Percentiles rank a stretch among this genome's conserved stretches.
Conservation (phyloP, 176 grass and related monocot genomes). For the Bromus sterilis region DNA sequence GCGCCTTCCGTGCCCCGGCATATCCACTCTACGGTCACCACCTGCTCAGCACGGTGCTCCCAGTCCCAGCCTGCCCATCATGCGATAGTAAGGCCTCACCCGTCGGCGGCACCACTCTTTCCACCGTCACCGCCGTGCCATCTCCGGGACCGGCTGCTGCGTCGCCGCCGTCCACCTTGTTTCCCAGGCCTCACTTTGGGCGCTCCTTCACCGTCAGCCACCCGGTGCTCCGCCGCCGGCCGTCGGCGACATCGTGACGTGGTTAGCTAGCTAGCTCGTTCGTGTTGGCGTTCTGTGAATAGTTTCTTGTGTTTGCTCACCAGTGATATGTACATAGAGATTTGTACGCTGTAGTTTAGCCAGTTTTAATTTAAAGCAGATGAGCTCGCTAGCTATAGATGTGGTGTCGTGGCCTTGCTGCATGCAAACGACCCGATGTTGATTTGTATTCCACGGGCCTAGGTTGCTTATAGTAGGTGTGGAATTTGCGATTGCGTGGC, state of each 20-base stretch:
- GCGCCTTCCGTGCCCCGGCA: background rate
- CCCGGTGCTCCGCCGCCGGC: constrained; percentile 18
- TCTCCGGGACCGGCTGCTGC: background rate
- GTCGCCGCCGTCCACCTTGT: background rate
- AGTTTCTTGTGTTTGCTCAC: background rate
- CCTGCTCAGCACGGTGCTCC: background rate
- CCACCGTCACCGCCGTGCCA: background rate
- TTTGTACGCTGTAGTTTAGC: too few species aligned
- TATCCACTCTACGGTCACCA: background rate
- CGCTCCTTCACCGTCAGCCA: background rate
- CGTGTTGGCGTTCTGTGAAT: background rate
- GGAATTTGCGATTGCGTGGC: constrained; percentile 3
- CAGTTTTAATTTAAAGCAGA: too few species aligned
- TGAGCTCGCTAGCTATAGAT: too few species aligned
- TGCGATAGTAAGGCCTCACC: too few species aligned
- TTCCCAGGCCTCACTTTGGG: constrained; percentile 1
- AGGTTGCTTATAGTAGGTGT: background rate
- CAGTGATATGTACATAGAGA: background rate
- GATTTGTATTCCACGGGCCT: too few species aligned
- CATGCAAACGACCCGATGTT: too few species aligned
- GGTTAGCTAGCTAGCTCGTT: background rate
- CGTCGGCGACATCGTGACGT: constrained; percentile 13
- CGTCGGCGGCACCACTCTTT: background rate
- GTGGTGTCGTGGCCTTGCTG: too few species aligned
- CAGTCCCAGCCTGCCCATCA: background rate